Conservation (phyloP, 441 rosid genomes). For the Rhodomyrtus psidioides region DNA sequence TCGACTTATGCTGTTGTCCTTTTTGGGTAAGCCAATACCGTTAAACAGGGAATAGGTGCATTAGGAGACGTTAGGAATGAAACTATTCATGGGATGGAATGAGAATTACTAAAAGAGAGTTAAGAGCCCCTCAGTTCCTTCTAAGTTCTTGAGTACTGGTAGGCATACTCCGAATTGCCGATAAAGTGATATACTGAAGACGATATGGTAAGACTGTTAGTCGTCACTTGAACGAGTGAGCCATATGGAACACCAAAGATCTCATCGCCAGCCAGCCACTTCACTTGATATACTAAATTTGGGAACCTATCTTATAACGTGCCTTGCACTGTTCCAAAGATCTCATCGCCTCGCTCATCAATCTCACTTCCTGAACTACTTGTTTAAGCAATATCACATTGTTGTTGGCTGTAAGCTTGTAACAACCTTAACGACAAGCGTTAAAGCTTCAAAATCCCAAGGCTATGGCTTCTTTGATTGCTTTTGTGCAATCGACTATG, state of each 20-base stretch:
- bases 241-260: neutral
- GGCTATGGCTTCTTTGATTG: neutral
- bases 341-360: neutral
- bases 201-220: neutral
- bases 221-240: neutral
- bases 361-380: neutral
- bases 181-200: neutral
- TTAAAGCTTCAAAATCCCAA: neutral
- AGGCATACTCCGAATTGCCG: neutral
- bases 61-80: neutral
- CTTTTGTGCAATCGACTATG: neutral
- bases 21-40: neutral
- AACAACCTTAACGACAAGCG: neutral
- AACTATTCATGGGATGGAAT: neutral
- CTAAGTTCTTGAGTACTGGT: neutral
- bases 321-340: neutral
- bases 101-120: neutral
- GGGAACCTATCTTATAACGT: neutral
- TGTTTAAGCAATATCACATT: neutral
- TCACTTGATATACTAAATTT: neutral
- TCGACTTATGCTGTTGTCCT: neutral
- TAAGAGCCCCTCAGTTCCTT: neutral
- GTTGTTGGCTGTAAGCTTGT: neutral
- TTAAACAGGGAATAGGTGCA: neutral
- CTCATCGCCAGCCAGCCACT: too few species aligned